These are phyloP conservation scores for Bidens hawaiensis DNA, from an alignment of 140 eudicot genomes.

Conservation along the genomic window DNA sequence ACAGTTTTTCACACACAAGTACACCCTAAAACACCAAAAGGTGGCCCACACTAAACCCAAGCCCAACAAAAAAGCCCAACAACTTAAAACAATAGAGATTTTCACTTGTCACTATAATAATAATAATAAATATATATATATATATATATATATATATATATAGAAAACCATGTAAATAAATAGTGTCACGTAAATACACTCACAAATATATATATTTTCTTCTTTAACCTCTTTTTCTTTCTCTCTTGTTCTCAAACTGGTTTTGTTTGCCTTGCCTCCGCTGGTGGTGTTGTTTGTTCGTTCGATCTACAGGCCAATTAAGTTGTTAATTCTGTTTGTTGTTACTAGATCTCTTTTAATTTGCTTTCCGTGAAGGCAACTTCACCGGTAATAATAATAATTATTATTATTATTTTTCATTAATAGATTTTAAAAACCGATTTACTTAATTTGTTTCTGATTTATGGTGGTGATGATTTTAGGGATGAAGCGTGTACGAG, in stretches of 20 bases:
- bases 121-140: no score
- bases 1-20: no score
- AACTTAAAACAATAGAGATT: background rate
- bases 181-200: background rate
- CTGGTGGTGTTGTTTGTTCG: background rate
- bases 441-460: conserved; percentile 15
- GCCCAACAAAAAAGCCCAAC: background rate
- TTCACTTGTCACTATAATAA: no score
- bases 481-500: conserved; percentile 94
- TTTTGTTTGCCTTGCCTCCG: no score
- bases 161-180: background rate
- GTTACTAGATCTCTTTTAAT: conserved; percentile 27
- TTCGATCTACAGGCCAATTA: conserved; percentile 14
- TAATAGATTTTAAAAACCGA: conserved; percentile 11
- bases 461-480: conserved; percentile 11
- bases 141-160: no score
- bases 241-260: no score
- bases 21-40: background rate
- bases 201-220: background rate
- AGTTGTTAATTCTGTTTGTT: conserved; percentile 12
- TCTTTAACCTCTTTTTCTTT: background rate
- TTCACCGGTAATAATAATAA: conserved; percentile 23
- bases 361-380: conserved; percentile 24
- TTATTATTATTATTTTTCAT: no score
- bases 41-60: background rate